Evolutionary conservation across 1,284 basidiomycete species (phyloP).

Genomic region (Puccinia brachypodii): DNA sequence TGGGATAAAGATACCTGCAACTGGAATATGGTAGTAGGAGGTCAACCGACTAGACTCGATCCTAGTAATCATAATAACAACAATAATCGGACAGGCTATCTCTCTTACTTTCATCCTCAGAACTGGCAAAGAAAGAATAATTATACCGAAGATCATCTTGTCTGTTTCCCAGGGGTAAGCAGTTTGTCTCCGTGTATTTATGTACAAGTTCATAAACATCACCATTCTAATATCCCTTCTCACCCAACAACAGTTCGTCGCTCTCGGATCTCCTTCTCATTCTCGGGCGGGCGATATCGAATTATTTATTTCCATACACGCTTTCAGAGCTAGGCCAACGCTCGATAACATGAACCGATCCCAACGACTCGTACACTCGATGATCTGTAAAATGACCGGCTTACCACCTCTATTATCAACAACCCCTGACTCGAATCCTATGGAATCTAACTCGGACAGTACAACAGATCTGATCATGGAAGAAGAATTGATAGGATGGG

Average conservation of each 20-base stretch:
- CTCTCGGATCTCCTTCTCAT: conserved; percentile 31
- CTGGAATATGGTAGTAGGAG: conserved; percentile 41
- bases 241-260: background rate
- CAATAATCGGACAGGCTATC: too few species aligned
- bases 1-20: conserved; percentile 34
- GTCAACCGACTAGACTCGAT: conserved; percentile 1
- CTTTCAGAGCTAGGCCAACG: conserved; percentile 16
- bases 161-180: conserved; percentile 44
- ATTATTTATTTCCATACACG: conserved; percentile 32
- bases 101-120: conserved; percentile 34
- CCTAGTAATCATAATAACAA: background rate
- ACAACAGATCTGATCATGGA: background rate
- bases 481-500: conserved; percentile 6
- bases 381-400: conserved; percentile 34
- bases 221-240: background rate
- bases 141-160: conserved; percentile 36
- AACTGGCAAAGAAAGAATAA: conserved; percentile 30
- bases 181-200: background rate
- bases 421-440: background rate
- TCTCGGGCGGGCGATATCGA: conserved; percentile 40
- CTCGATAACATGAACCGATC: conserved; percentile 15
- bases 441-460: background rate
- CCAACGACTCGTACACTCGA: conserved; percentile 9
- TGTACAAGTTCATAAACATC: background rate
- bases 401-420: conserved; percentile 5